phyloP scores from a whole-genome alignment of 805 yeast species.

The Jamesozyma rosinii region DNA sequence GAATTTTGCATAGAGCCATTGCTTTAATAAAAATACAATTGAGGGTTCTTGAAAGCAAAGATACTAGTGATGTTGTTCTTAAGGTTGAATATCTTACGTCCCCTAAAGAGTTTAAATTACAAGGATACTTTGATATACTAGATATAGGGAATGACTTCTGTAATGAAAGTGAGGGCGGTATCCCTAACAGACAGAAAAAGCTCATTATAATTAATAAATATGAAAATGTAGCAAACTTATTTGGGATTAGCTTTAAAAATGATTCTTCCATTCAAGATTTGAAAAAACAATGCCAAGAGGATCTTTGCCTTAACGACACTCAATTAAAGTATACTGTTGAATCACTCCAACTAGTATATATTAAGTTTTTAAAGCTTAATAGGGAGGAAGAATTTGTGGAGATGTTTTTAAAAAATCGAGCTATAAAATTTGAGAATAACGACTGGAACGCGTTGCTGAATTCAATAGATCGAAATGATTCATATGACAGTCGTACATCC shows the following conservation, averaged over 20 bases:
- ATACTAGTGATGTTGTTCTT: not conserved
- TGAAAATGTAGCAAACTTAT: not conserved
- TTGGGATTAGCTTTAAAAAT: not conserved
- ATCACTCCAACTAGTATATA: not conserved
- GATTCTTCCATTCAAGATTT: not conserved
- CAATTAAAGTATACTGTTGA: not conserved
- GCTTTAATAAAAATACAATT: not conserved
- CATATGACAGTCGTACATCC: not conserved
- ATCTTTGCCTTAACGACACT: not conserved
- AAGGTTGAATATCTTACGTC: not conserved
- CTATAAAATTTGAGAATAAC: not conserved
- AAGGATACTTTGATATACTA: not conserved
- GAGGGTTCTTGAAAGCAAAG: not conserved
- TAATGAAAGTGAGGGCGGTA: too few species aligned
- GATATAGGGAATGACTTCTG: not conserved
- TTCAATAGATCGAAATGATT: conserved; percentile 2
- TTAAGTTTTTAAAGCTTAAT: not conserved
- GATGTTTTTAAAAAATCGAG: not conserved
- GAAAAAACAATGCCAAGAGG: not conserved
- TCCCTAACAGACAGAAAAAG: too few species aligned
- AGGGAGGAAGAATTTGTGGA: not conserved
- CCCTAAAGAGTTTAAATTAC: not conserved
- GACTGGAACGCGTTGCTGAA: conserved; percentile 1
- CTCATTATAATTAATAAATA: not conserved
- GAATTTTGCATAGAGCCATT: not conserved